Evolutionary conservation across 306 rosid species (phyloP), one percentile per base, ranked within the genome.

Genomic region (Rosa lucieae): DNA sequence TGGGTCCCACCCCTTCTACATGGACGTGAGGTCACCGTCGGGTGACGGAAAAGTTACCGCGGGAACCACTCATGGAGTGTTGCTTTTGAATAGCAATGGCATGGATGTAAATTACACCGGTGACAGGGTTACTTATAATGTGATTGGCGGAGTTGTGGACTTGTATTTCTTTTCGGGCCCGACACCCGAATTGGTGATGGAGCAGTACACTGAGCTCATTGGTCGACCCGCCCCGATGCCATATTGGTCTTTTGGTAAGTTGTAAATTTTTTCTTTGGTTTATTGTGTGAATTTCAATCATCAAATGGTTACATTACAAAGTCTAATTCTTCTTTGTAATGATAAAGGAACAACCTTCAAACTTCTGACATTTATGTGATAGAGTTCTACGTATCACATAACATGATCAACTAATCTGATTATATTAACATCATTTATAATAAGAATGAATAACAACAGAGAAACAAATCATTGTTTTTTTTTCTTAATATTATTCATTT

Each of bases 211-310:
- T 11, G 83, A 87, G 80, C 78, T 94, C 75, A 83, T 90, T 71
- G 98, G 98, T 12, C 88, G 94, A 56, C 98, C 97, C 70, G 81
- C 92, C 55, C 94, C 92, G 0, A 87, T 94, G 97, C 97, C 97
- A 15, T 94, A 90, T 46, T 94, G 97, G 98, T 92, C 97, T 46
- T 94, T 94, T 35, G 98, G 98, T 94, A 88, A 81, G 89, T 81
- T 20, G 39, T 42, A n/a, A 53, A 1, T 2, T 68, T 1, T 71
- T 15, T 10, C 12, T 72, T 73, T 12, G 67, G 3, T 32, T 32
- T 32, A 32, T 32, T 32, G 37, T 5, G 44, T 74, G 21, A 3
- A 21, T 13, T 39, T 8, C 59, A 72, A 2, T 51, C 20, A 48
- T 12, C 17, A 3, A 48, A 46, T 46, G 49, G 49, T 46, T 46